phyloP scores from a whole-genome alignment of 148 eudicot genomes.

The Chenopodium album region DNA sequence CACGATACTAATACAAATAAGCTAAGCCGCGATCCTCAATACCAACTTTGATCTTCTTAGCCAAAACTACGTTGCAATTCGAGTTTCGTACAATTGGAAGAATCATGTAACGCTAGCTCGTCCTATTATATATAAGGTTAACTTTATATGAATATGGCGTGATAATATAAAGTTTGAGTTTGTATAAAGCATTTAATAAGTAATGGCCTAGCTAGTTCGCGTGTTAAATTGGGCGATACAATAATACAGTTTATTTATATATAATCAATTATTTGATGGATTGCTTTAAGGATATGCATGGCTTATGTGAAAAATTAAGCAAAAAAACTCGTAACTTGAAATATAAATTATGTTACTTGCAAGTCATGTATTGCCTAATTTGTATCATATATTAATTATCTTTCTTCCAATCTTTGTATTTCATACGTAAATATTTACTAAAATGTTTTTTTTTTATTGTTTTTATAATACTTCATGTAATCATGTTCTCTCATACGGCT shows the following conservation, averaged over 20 bases:
- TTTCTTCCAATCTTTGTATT: constrained; percentile 15
- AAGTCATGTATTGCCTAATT: constrained; percentile 12
- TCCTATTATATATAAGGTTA: too few species aligned
- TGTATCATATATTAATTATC: too few species aligned
- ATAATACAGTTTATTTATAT: background rate
- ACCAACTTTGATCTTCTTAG: background rate
- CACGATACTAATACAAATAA: background rate
- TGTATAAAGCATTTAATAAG: too few species aligned
- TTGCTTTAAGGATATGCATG: background rate
- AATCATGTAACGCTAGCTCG: background rate
- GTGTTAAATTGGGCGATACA: background rate
- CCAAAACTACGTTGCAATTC: background rate
- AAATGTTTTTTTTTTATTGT: too few species aligned
- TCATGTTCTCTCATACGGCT: background rate
- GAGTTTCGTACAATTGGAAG: background rate
- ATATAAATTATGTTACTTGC: constrained; percentile 20
- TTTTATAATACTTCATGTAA: too few species aligned
- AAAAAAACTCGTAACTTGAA: background rate
- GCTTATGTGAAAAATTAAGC: constrained; percentile 1
- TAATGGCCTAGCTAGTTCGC: background rate
- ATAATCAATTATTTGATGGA: background rate
- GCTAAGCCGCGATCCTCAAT: background rate
- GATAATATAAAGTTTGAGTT: too few species aligned
- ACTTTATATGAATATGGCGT: too few species aligned
- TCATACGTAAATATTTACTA: too few species aligned